Evolutionary conservation across 306 rosid genomes (phyloP), one percentile per base, ranked within the genome.

Genomic region (Datisca glomerata): DNA sequence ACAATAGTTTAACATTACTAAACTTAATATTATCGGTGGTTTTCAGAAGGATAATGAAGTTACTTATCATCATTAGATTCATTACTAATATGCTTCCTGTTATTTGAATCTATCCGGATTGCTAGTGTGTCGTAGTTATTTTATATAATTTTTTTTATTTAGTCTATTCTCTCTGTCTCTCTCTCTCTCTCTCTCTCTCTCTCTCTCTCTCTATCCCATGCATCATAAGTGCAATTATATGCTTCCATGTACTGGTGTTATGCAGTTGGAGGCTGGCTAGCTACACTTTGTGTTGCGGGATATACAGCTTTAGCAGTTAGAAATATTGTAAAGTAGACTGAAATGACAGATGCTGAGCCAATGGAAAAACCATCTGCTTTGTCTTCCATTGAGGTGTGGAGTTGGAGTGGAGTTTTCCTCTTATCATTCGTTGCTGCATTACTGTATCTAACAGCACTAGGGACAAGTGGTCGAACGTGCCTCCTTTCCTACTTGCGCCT

Each of bases 221-320:
- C 0, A 23, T 37, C 39, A 44, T 46, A 19, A 41, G 24, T 44
- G 15, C 17, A 57, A 40, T 63, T 24, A 35, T 18, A 10, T 45
- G 36, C 49, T 64, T 58, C 42, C 62, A 21, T 25, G 34, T 24
- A 3, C 8, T 56, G 38, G 34, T 50, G 31, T 24, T 29, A 31
- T 61, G 66, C 79, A 83, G 97, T 59, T 65, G 97, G 79, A 55
- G 97, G 97, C 49, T 89, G 97, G 97, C 60, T 89, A 19, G 93
- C 94, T 49, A 52, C 97, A 23, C 77, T 89, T 21, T 78, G 70
- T 36, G 95, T 80, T 47, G 95, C 97, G 24, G 97, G 95, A 55
- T 89, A 47, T 68, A 70, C 72, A 2, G 95, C 97, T 39, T 65
- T 89, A 62, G 73, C 95, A 8, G 37, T 89, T 43, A 74, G 97